Evolutionary conservation across 129 eudicot genomes (phyloP).

Genomic region (Chrysanthemum makinoi): DNA sequence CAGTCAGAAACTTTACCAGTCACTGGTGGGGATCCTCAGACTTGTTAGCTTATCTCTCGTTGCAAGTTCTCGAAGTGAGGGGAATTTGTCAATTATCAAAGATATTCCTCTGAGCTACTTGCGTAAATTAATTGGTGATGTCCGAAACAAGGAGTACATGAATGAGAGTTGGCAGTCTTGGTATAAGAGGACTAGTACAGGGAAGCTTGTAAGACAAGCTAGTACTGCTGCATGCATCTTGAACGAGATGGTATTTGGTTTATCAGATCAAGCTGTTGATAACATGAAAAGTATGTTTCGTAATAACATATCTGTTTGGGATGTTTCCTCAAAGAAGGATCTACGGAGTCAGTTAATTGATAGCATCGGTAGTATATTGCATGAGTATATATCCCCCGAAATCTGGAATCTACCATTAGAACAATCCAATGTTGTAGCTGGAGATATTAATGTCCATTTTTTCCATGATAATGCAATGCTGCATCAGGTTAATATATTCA

Average conservation of each 20-base stretch:
- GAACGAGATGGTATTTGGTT: constrained; percentile 85
- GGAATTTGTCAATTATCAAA: constrained; percentile 54
- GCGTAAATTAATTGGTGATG: constrained; percentile 66
- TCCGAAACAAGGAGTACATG: constrained; percentile 55
- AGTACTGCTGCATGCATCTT: constrained; percentile 83
- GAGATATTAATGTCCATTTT: constrained; percentile 52
- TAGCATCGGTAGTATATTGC: constrained; percentile 77
- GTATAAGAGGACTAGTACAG: constrained; percentile 69
- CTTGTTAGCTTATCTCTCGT: constrained; percentile 72
- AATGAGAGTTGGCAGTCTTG: constrained; percentile 84
- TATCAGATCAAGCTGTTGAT: constrained; percentile 65
- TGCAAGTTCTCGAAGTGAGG: constrained; percentile 71
- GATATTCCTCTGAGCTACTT: constrained; percentile 80
- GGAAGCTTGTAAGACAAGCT: constrained; percentile 86
- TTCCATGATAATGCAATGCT: constrained; percentile 81
- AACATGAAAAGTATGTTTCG: constrained; percentile 44
- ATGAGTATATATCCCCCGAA: constrained; percentile 86
- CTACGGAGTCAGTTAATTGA: constrained; percentile 53
- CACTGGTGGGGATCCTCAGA: constrained; percentile 73
- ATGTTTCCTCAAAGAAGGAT: constrained; percentile 28
- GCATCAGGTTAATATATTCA: constrained; percentile 59
- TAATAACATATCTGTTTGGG: constrained; percentile 37
- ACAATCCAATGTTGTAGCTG: constrained; percentile 44
- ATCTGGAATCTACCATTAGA: constrained; percentile 85
- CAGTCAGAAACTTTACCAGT: constrained; percentile 66